Evolutionary conservation across 2,329 filamentous ascomycete genomes (phyloP).

Genomic region (Aspergillus ruber): DNA sequence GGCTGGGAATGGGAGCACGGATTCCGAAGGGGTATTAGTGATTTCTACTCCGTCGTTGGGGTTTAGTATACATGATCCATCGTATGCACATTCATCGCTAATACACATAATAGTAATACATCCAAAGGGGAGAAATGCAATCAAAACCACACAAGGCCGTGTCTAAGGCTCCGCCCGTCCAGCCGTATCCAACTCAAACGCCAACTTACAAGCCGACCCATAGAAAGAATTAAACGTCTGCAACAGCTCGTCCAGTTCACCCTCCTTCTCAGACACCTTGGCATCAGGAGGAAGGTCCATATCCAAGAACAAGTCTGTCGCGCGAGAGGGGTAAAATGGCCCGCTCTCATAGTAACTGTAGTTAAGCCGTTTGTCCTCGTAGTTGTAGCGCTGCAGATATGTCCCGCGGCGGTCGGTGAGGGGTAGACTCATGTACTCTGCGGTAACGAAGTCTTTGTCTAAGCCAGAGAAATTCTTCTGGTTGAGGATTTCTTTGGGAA

Average conservation of each 20-base stretch:
- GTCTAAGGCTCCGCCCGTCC: constrained; percentile 1
- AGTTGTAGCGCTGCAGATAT: constrained; percentile 25
- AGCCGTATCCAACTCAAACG: constrained; percentile 27
- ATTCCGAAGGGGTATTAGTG: no score
- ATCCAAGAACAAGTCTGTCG: constrained; percentile 26
- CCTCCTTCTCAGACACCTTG: constrained; percentile 1
- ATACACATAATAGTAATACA: not conserved
- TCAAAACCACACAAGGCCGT: not conserved
- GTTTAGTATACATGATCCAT: no score
- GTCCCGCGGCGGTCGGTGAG: constrained; percentile 23
- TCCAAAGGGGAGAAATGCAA: not conserved
- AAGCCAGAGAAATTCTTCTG: not conserved
- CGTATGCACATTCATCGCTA: not conserved
- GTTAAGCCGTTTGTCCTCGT: constrained; percentile 24
- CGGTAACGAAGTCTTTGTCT: constrained; percentile 8
- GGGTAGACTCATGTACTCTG: constrained; percentile 31
- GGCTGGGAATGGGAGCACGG: no score
- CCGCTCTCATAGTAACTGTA: constrained; percentile 28
- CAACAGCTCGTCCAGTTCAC: constrained; percentile 10
- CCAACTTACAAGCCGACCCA: constrained; percentile 30
- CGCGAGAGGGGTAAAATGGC: constrained; percentile 22
- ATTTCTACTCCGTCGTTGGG: no score
- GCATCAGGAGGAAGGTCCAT: constrained; percentile 16
- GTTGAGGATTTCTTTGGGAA: constrained; percentile 22
- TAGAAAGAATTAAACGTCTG: constrained; percentile 31